phyloP scores from a whole-genome alignment of 768 basidiomycete genomes.

The Boletus speciosus region DNA sequence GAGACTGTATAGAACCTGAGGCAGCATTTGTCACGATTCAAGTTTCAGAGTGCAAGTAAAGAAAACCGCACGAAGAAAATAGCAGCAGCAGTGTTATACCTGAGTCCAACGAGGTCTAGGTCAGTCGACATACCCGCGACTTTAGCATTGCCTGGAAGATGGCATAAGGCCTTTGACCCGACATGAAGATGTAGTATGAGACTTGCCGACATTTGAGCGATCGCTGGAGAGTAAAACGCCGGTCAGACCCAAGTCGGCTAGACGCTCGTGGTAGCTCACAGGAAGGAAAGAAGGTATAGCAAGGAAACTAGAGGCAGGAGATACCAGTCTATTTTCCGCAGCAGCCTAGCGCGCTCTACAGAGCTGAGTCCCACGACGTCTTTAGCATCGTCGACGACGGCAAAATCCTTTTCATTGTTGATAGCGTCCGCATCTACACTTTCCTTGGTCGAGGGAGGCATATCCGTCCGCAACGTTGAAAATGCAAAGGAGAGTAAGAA shows the following conservation, averaged over 20 bases:
- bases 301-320: background rate
- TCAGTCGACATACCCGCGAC: background rate
- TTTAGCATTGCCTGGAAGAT: background rate
- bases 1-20: background rate
- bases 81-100: background rate
- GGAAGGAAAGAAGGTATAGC: conserved; percentile 1
- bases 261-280: background rate
- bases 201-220: background rate
- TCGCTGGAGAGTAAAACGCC: background rate
- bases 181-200: background rate
- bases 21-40: background rate
- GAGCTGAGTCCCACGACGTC: background rate
- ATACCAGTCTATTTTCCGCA: background rate
- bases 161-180: background rate
- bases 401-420: background rate
- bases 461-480: background rate
- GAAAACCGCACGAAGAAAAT: background rate
- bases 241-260: background rate
- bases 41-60: background rate
- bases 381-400: background rate
- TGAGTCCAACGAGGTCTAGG: background rate
- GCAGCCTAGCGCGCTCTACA: background rate
- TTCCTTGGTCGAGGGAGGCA: conserved; percentile 13
- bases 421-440: conserved; percentile 7
- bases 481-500: background rate